phyloP scores from a whole-genome alignment of 352 stramenopile genomes.

The Ophiocytium majus region DNA sequence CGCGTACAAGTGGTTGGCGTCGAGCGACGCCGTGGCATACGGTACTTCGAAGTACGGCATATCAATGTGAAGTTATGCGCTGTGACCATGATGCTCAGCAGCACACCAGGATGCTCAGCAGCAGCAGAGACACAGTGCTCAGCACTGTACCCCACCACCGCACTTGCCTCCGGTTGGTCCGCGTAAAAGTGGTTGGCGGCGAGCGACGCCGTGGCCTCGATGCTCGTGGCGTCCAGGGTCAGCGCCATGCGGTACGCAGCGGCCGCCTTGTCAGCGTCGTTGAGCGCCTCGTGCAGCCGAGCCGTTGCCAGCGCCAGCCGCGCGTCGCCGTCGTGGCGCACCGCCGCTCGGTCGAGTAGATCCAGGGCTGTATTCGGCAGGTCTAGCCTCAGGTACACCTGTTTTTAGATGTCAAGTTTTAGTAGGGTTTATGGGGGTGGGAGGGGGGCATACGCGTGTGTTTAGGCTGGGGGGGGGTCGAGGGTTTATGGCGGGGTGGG shows the following conservation, averaged over 20 bases:
- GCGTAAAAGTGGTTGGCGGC: conserved; percentile 86
- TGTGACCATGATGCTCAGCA: too few species aligned
- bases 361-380: conserved; percentile 85
- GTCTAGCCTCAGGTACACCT: conserved; percentile 83
- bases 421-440: too few species aligned
- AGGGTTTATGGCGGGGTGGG: too few species aligned
- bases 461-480: too few species aligned
- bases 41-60: too few species aligned
- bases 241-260: conserved; percentile 80
- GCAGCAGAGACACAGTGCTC: too few species aligned
- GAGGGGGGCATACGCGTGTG: too few species aligned
- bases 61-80: too few species aligned
- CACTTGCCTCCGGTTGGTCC: conserved; percentile 51
- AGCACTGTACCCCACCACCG: too few species aligned
- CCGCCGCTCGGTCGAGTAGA: conserved; percentile 61
- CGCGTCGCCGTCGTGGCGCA: conserved; percentile 71
- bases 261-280: conserved; percentile 72
- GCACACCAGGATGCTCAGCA: too few species aligned
- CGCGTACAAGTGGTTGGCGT: too few species aligned
- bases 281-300: conserved; percentile 86
- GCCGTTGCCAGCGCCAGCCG: conserved; percentile 77
- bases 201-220: conserved; percentile 84
- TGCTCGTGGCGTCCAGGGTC: conserved; percentile 75
- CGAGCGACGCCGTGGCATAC: too few species aligned
- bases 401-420: background rate